Evolutionary conservation across 306 rosid genomes (phyloP).

Genomic region (Hylodesmum podocarpum): DNA sequence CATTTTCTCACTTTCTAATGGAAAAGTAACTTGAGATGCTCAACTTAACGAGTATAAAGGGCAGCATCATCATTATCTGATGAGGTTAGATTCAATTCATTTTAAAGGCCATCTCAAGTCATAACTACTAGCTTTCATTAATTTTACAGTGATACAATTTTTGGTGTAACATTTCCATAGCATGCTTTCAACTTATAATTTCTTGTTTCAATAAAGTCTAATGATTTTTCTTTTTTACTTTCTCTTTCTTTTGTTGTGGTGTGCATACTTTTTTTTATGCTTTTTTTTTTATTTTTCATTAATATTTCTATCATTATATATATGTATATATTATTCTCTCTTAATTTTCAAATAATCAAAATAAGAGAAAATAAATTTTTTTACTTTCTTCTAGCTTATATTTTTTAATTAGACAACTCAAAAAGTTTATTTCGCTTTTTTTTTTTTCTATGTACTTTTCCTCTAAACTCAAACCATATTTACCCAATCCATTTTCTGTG

Average conservation of each 20-base stretch:
- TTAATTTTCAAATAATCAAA: too few species aligned
- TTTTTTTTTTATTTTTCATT: too few species aligned
- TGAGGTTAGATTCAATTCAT: not conserved
- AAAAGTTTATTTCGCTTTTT: too few species aligned
- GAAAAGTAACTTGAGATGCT: not conserved
- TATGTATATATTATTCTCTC: too few species aligned
- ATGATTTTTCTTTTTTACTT: not conserved
- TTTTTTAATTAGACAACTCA: too few species aligned
- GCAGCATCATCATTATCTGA: slow-evolving; percentile 14
- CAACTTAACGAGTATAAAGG: not conserved
- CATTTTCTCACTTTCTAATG: not conserved
- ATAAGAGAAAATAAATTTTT: too few species aligned
- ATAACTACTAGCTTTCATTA: not conserved
- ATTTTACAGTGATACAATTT: not conserved
- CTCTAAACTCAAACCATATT: too few species aligned
- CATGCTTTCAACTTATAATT: not conserved
- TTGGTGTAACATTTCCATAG: not conserved
- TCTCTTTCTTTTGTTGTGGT: not conserved
- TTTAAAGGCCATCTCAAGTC: slow-evolving; percentile 2
- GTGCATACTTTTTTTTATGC: too few species aligned
- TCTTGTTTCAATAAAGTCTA: not conserved
- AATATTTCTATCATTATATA: too few species aligned
- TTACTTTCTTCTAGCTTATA: too few species aligned
- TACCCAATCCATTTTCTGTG: too few species aligned
- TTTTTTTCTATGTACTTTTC: too few species aligned